Base-by-base conservation (phyloP, 176 grass and related monocot genomes). In the Lolium perenne region DNA sequence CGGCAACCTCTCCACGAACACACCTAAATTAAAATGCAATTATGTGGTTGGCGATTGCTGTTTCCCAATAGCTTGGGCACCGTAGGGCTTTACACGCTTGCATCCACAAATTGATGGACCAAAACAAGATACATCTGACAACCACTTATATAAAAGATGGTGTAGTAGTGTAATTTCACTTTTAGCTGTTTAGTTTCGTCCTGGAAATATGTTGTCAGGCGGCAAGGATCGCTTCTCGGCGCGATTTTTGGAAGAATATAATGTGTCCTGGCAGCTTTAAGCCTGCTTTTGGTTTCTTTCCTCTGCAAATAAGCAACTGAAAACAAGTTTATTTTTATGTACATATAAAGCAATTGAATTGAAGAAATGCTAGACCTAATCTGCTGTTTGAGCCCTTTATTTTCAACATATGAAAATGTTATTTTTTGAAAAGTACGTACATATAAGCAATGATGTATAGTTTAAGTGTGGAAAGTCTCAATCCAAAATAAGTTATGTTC, bases 21-120 rank as follows among this genome's bases (percentile, higher is more conserved):
- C 25, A 22, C 46, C 47, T 25, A 73, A 81, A 75, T 21, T 74
- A 41, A 43, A 40, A n/a, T 53, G 84, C 65, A 62, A 22, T 79
- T 69, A 86, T 47, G 38, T 10, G 38, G 68, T 64, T 62, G 22
- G 13, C 51, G 47, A 16, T 48, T n/a, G 57, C 20, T 86, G 77
- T 50, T 61, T 61, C 18, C 41, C 25, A 61, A 2, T 72, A 62
- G 18, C 56, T 3, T 1, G 16, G 49, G 22, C 65, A 72, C 23
- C 32, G 13, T 40, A n/a, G 25, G 17, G 0, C 54, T 80, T 59
- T 49, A 7, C 17, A 71, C 38, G 21, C 64, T 18, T 26, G 21
- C 84, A 71, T 32, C 45, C 71, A 22, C 14, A 2, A 11, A 49
- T 70, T 58, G 16, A 17, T 17, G 2, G 26, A 8, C 54, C 11